Percentiles rank a stretch among this genome's conserved stretches.
Evolutionary conservation across 192 early-diverging fungal genomes (phyloP).

Genomic region (Coemansia sp.): DNA sequence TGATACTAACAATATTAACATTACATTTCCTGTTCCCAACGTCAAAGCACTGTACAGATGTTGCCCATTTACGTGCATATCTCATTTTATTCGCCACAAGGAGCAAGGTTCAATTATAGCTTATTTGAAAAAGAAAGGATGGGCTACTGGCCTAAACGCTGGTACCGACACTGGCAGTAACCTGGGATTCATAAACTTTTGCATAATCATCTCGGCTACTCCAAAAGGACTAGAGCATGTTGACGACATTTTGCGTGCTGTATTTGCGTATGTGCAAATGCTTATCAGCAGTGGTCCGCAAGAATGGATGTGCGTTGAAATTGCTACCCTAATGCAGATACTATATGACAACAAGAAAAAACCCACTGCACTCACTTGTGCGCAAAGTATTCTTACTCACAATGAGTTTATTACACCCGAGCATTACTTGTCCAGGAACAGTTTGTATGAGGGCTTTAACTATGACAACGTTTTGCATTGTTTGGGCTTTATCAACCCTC

Average conservation of each 20-base stretch:
- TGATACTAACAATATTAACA: conserved; percentile 60
- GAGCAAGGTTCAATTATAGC: conserved; percentile 78
- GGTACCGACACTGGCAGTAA: neutral
- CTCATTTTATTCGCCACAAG: conserved; percentile 76
- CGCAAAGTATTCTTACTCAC: conserved; percentile 61
- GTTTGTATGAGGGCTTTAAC: conserved; percentile 61
- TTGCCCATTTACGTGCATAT: conserved; percentile 66
- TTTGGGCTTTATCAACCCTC: conserved; percentile 55
- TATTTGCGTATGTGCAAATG: conserved; percentile 37
- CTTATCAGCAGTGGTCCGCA: conserved; percentile 19
- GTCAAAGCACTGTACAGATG: conserved; percentile 50
- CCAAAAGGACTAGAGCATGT: conserved; percentile 19
- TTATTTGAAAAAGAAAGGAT: conserved; percentile 75
- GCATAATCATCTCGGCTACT: conserved; percentile 10
- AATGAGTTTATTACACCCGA: conserved; percentile 60
- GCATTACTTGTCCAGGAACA: conserved; percentile 63
- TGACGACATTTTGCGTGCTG: conserved; percentile 18
- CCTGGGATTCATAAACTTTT: conserved; percentile 13
- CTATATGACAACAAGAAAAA: conserved; percentile 64
- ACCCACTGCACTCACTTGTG: conserved; percentile 36
- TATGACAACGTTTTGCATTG: conserved; percentile 57
- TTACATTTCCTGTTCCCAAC: conserved; percentile 82
- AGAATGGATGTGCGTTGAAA: conserved; percentile 23
- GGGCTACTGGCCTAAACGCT: conserved; percentile 57
- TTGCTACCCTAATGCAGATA: conserved; percentile 31